Evolutionary conservation across 176 grass and related monocot genomes (phyloP).

Genomic region (Cocos nucifera): DNA sequence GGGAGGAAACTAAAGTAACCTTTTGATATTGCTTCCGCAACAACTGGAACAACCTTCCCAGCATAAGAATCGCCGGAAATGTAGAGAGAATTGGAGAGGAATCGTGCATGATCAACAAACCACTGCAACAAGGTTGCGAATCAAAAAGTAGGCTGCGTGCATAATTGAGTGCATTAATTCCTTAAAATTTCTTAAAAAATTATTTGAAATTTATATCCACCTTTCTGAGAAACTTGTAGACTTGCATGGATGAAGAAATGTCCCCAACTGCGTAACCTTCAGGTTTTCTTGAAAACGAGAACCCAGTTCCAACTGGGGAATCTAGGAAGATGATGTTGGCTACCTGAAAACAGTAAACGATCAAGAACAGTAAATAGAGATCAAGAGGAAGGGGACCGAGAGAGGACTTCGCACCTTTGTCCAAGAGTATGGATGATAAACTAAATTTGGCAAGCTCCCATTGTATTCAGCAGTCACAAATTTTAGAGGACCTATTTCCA

Average conservation of each 20-base stretch:
- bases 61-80: constrained; percentile 47
- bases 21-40: constrained; percentile 38
- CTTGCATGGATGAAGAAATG: background rate
- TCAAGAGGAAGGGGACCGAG: background rate
- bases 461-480: constrained; percentile 4
- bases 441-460: constrained; percentile 10
- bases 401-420: constrained; percentile 7
- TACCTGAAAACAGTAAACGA: background rate
- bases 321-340: constrained; percentile 22
- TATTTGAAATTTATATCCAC: background rate
- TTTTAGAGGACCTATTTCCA: too few relatives aligned
- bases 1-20: constrained; percentile 8
- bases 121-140: constrained; percentile 20
- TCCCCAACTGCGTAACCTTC: constrained; percentile 23
- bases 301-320: constrained; percentile 24
- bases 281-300: constrained; percentile 16
- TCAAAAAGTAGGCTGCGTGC: background rate
- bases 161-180: too few relatives aligned
- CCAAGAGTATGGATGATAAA: constrained; percentile 21
- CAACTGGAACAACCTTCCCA: constrained; percentile 32
- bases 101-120: constrained; percentile 36
- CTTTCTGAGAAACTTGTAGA: constrained; percentile 16
- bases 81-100: constrained; percentile 40
- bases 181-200: background rate
- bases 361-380: background rate